Evolutionary conservation across 1,284 basidiomycete genomes (phyloP).

Genomic region (Ustanciosporium gigantosporum): DNA sequence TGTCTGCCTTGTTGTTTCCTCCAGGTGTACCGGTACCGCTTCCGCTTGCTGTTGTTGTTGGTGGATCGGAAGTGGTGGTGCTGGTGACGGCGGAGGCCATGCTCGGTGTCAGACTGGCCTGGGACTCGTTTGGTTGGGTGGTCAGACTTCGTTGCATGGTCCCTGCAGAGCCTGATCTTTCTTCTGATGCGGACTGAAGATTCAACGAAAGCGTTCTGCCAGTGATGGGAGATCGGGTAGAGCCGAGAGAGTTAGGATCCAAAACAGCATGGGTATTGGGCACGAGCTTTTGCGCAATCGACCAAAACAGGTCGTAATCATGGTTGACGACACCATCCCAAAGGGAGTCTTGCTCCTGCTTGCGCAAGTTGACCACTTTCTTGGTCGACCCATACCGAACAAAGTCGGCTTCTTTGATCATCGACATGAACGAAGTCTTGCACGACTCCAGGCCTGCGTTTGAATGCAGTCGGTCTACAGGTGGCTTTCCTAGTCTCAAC

Average conservation of each 20-base stretch:
- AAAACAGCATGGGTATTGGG: conserved; percentile 49
- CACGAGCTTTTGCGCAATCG: conserved; percentile 80
- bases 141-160: conserved; percentile 21
- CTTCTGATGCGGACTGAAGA: not conserved
- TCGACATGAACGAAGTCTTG: conserved; percentile 50
- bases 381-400: conserved; percentile 52
- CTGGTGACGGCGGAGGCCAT: conserved; percentile 25
- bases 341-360: conserved; percentile 48
- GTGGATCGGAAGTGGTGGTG: conserved; percentile 21
- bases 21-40: conserved; percentile 6
- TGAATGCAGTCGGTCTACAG: conserved; percentile 40
- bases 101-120: conserved; percentile 29
- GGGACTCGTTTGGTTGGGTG: conserved; percentile 24
- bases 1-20: not conserved
- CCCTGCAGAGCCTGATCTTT: not conserved
- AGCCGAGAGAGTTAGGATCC: not conserved
- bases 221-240: conserved; percentile 7
- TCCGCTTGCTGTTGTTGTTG: not conserved
- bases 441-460: conserved; percentile 36
- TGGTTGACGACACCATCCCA: conserved; percentile 66
- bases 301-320: conserved; percentile 92
- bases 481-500: conserved; percentile 41
- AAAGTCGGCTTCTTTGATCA: conserved; percentile 57
- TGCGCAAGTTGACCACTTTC: conserved; percentile 45
- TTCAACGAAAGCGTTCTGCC: conserved; percentile 16